Evolutionary conservation across 1,139 yeast species (phyloP).

Genomic region (Debaryomyces psychrophilus): DNA sequence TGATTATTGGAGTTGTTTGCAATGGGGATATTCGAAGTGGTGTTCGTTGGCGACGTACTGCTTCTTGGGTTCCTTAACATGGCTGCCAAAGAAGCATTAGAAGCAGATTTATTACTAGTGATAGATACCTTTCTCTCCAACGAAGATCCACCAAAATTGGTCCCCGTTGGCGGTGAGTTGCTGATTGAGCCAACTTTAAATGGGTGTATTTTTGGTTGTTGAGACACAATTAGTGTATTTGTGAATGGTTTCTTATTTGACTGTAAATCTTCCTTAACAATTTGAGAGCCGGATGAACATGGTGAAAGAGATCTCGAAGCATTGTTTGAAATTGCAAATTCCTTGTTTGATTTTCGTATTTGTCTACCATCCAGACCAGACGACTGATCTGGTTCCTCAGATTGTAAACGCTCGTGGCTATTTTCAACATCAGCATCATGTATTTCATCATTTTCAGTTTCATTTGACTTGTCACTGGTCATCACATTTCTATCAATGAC

Average conservation of each 20-base stretch:
- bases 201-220: conserved; percentile 52
- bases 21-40: conserved; percentile 36
- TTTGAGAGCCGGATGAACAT: conserved; percentile 22
- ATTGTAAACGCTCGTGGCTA: conserved; percentile 1
- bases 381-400: conserved; percentile 2
- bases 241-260: conserved; percentile 17
- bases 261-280: conserved; percentile 14
- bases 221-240: conserved; percentile 20
- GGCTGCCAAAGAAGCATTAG: conserved; percentile 59
- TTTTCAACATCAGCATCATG: conserved; percentile 2
- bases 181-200: conserved; percentile 66
- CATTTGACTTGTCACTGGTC: neutral
- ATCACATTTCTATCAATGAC: neutral
- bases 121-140: conserved; percentile 48
- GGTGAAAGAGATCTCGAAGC: conserved; percentile 37
- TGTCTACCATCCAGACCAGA: neutral
- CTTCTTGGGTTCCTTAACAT: conserved; percentile 53
- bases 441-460: conserved; percentile 4
- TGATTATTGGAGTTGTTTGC: conserved; percentile 15
- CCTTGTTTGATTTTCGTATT: conserved; percentile 10
- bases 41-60: conserved; percentile 33
- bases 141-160: conserved; percentile 28
- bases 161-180: conserved; percentile 45
- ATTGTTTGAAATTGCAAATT: conserved; percentile 18
- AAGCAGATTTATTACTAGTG: conserved; percentile 53